Percentiles rank a stretch among this genome's conserved stretches.
Evolutionary conservation across 768 basidiomycete genomes (phyloP).

Genomic region (Leucocoprinus birnbaumii): DNA sequence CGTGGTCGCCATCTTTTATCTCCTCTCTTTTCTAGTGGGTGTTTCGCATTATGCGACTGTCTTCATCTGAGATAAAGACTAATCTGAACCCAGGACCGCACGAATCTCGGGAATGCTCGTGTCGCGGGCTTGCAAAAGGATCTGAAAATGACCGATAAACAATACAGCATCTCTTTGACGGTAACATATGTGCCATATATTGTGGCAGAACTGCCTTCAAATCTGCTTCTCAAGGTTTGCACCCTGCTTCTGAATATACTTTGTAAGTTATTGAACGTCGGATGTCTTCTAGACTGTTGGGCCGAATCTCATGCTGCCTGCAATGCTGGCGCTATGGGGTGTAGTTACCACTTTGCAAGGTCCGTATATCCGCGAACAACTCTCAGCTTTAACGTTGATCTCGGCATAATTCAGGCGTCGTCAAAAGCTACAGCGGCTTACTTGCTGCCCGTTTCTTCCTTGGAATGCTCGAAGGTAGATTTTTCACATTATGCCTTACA

Average conservation of each 20-base stretch:
- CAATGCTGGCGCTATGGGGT: slow-evolving; percentile 50
- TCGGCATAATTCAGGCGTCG: slow-evolving; percentile 30
- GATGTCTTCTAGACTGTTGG: too few relatives aligned
- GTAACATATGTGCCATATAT: slow-evolving; percentile 41
- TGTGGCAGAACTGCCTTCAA: slow-evolving; percentile 44
- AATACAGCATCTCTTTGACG: slow-evolving; percentile 33
- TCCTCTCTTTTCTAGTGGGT: slow-evolving; percentile 33
- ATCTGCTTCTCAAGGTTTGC: slow-evolving; percentile 44
- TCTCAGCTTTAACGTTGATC: background rate
- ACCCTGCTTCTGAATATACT: too few relatives aligned
- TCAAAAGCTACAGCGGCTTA: too few relatives aligned
- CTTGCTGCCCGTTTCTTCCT: too few relatives aligned
- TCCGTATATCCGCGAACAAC: background rate
- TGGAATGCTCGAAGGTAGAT: too few relatives aligned
- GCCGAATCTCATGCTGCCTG: slow-evolving; percentile 44
- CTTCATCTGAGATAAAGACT: too few relatives aligned
- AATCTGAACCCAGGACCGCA: slow-evolving; percentile 29
- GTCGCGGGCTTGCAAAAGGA: slow-evolving; percentile 47
- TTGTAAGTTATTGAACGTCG: too few relatives aligned
- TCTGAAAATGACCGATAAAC: slow-evolving; percentile 33
- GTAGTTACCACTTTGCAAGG: slow-evolving; percentile 43
- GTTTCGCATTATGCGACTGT: background rate
- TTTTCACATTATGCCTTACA: too few relatives aligned
- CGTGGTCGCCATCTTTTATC: slow-evolving; percentile 35
- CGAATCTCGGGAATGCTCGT: slow-evolving; percentile 42